These are phyloP conservation scores for Magnusiomyces sp. DNA, from an alignment of 1,139 yeast species.

Conservation along the genomic window DNA sequence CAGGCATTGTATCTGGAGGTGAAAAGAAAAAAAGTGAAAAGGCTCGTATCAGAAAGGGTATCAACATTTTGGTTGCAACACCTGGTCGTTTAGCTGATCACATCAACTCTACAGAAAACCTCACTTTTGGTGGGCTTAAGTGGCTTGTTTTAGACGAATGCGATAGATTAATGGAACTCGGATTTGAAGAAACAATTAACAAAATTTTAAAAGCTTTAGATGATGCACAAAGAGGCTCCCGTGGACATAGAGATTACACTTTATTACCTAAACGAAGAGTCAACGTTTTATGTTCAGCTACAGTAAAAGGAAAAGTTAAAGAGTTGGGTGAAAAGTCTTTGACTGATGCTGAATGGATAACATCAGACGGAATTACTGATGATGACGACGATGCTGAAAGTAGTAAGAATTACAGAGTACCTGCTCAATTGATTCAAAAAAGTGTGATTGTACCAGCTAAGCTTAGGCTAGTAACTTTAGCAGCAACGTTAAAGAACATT, in stretches of 20 bases:
- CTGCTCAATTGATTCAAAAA: slow-evolving; percentile 81
- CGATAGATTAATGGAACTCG: slow-evolving; percentile 87
- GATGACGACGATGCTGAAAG: slow-evolving; percentile 38
- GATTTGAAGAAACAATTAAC: slow-evolving; percentile 87
- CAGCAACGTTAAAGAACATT: slow-evolving; percentile 51
- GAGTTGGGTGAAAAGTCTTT: slow-evolving; percentile 72
- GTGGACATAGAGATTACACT: slow-evolving; percentile 20
- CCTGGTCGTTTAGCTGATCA: slow-evolving; percentile 93
- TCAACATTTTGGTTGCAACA: slow-evolving; percentile 79
- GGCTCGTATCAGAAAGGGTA: slow-evolving; percentile 84
- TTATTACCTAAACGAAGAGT: slow-evolving; percentile 59
- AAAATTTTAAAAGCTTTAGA: slow-evolving; percentile 46
- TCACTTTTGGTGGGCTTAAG: slow-evolving; percentile 64
- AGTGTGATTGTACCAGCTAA: slow-evolving; percentile 84
- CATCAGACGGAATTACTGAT: slow-evolving; percentile 26
- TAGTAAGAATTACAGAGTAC: slow-evolving; percentile 48
- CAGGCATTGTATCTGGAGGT: slow-evolving; percentile 91
- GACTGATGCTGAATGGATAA: slow-evolving; percentile 57
- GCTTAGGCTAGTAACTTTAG: slow-evolving; percentile 71
- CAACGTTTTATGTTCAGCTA: slow-evolving; percentile 87
- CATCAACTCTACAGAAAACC: slow-evolving; percentile 72
- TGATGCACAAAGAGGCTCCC: slow-evolving; percentile 4
- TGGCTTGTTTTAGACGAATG: slow-evolving; percentile 93
- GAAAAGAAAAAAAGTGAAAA: slow-evolving; percentile 90
- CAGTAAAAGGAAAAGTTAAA: slow-evolving; percentile 73